Percentiles rank a stretch among this genome's conserved stretches.
Conservation (phyloP, 176 grass and related monocot genomes). For the Alopecurus myosuroides region DNA sequence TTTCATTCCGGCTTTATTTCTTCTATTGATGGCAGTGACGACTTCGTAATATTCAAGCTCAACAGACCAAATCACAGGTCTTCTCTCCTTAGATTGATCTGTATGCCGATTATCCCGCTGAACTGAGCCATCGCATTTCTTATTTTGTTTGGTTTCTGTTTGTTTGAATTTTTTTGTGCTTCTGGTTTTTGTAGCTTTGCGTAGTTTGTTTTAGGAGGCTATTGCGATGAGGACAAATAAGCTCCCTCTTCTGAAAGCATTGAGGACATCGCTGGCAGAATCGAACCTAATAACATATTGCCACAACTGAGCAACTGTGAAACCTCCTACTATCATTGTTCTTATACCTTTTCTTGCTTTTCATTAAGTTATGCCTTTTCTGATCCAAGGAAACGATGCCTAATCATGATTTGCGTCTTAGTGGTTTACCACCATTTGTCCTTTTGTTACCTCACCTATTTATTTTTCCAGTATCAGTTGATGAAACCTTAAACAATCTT, state of each 20-base stretch:
- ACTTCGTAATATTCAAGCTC: conserved; percentile 87
- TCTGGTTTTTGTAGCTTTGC: background rate
- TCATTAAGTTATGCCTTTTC: too few relatives aligned
- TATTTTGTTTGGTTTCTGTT: background rate
- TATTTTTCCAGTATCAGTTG: conserved; percentile 20
- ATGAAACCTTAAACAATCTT: conserved; percentile 71
- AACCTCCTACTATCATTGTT: background rate
- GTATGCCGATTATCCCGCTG: conserved; percentile 92
- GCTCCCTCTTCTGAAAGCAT: conserved; percentile 93
- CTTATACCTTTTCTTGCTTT: background rate
- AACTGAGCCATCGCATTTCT: conserved; percentile 44
- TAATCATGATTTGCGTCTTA: too few relatives aligned
- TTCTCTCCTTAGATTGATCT: conserved; percentile 51
- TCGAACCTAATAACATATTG: conserved; percentile 67
- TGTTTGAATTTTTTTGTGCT: background rate
- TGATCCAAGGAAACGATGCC: too few relatives aligned
- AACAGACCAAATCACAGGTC: conserved; percentile 94
- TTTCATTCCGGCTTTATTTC: too few relatives aligned
- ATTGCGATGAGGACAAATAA: conserved; percentile 72
- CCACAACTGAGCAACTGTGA: conserved; percentile 57
- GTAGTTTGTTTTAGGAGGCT: background rate
- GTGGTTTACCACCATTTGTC: background rate
- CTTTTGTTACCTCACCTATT: conserved; percentile 28
- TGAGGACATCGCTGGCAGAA: conserved; percentile 86
- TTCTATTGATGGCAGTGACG: conserved; percentile 39